Evolutionary conservation across 768 basidiomycete species (phyloP).

Genomic region (Rhizopogon roseolus): DNA sequence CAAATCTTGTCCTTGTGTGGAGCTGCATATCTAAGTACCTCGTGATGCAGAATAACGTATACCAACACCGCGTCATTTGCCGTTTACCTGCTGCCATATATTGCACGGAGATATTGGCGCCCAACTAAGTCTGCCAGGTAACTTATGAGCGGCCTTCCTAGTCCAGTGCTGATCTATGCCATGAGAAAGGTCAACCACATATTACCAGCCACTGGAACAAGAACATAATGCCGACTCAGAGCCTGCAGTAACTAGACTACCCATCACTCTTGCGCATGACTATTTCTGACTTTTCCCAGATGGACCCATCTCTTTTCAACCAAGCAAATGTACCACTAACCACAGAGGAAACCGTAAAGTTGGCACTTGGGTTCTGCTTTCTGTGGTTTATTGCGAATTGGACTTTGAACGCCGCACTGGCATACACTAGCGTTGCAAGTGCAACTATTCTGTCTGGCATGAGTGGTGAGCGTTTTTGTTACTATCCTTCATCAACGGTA

Average conservation of each 20-base stretch:
- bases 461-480: slow-evolving; percentile 57
- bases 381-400: slow-evolving; percentile 97
- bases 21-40: background rate
- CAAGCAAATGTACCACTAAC: slow-evolving; percentile 43
- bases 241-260: slow-evolving; percentile 10
- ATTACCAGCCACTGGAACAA: slow-evolving; percentile 20
- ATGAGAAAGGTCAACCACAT: slow-evolving; percentile 8
- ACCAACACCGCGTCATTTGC: slow-evolving; percentile 88
- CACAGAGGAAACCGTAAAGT: slow-evolving; percentile 62
- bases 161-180: background rate
- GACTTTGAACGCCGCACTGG: slow-evolving; percentile 78
- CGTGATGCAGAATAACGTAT: slow-evolving; percentile 71
- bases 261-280: background rate
- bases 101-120: slow-evolving; percentile 29
- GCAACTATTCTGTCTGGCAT: slow-evolving; percentile 85
- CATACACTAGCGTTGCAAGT: slow-evolving; percentile 91
- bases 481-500: background rate
- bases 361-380: slow-evolving; percentile 79
- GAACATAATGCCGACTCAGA: slow-evolving; percentile 8
- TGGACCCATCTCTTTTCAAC: slow-evolving; percentile 1
- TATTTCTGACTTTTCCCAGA: background rate
- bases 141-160: slow-evolving; percentile 5
- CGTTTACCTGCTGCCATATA: slow-evolving; percentile 69
- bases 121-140: slow-evolving; percentile 2
- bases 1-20: background rate